Conservation (phyloP, 257 asterid species). For the Leonotis leonurus region DNA sequence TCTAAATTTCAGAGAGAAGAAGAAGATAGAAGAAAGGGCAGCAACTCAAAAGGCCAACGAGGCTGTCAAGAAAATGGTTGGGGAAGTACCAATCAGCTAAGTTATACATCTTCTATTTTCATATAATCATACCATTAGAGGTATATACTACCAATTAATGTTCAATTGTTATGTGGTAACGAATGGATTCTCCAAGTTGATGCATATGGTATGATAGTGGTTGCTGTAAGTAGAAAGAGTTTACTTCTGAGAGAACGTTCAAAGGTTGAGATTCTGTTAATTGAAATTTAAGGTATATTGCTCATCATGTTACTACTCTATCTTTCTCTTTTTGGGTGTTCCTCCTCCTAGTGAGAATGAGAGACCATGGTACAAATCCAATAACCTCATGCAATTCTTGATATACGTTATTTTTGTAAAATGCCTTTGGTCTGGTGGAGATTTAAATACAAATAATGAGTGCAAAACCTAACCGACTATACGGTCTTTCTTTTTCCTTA, state of each 20-base stretch:
- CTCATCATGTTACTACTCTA: neutral
- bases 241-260: neutral
- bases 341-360: neutral
- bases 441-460: neutral
- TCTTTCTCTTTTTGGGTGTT: neutral
- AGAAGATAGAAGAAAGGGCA: constrained; percentile 74
- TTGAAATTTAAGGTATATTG: constrained; percentile 6
- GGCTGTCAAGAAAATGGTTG: constrained; percentile 50
- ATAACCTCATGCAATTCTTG: no score
- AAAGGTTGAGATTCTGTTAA: neutral
- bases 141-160: neutral
- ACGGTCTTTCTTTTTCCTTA: neutral
- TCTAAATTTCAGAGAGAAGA: constrained; percentile 65
- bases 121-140: constrained; percentile 5
- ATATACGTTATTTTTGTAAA: neutral
- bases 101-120: constrained; percentile 19
- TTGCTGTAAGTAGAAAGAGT: constrained; percentile 7
- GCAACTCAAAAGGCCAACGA: constrained; percentile 72
- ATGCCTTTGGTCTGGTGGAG: no score
- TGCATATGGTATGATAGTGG: constrained; percentile 5
- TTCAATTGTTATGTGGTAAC: neutral
- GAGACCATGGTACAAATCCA: neutral
- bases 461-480: neutral
- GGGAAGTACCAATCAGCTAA: constrained; percentile 41
- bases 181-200: neutral